phyloP scores from a whole-genome alignment of 2,329 filamentous ascomycete species.

The Daldinia sp. region DNA sequence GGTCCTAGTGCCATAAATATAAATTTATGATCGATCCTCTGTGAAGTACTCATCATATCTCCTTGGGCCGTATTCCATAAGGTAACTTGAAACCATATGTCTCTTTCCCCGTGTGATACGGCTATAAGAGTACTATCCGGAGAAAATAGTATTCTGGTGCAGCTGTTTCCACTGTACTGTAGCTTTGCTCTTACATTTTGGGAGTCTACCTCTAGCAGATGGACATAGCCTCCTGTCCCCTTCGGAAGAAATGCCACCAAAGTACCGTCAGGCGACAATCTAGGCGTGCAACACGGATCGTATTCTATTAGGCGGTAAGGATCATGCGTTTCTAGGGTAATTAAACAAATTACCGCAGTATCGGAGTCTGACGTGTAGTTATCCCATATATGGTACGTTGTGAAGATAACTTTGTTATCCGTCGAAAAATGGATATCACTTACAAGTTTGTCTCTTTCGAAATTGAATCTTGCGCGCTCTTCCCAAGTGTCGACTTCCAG shows the following conservation, averaged over 20 bases:
- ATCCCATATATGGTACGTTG: too few species aligned
- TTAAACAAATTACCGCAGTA: not conserved
- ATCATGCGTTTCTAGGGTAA: conserved; percentile 1
- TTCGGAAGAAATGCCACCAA: not conserved
- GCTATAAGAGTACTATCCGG: conserved; percentile 3
- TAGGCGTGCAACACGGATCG: too few species aligned
- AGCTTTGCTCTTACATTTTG: not conserved
- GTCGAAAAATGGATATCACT: too few species aligned
- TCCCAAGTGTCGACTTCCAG: too few species aligned
- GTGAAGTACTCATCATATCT: not conserved
- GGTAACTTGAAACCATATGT: too few species aligned
- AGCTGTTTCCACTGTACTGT: too few species aligned
- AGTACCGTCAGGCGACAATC: conserved; percentile 9
- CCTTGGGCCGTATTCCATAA: conserved; percentile 8
- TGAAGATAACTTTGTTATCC: not conserved
- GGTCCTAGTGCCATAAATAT: too few species aligned
- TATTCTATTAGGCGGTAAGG: not conserved
- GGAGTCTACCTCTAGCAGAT: not conserved
- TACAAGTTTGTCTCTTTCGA: too few species aligned
- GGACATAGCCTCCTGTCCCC: not conserved
- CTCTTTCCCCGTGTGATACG: too few species aligned
- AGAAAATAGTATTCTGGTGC: conserved; percentile 1
- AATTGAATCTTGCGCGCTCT: too few species aligned
- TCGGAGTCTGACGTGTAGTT: too few species aligned
- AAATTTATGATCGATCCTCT: too few species aligned